Evolutionary conservation across 768 basidiomycete species (phyloP).

Genomic region (Imleria badia): DNA sequence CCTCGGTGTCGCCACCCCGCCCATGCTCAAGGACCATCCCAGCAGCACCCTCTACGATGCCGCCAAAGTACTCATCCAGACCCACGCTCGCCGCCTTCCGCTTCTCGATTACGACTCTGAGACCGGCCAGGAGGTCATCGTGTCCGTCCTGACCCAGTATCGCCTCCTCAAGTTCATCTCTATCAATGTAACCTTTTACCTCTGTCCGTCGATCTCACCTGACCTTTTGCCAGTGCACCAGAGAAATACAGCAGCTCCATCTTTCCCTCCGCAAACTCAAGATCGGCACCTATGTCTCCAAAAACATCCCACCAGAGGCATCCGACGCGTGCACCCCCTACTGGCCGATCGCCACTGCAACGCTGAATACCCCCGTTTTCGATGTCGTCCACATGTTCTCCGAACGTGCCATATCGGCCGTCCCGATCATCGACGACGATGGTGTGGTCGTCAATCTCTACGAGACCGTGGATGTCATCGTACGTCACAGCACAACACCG

Average conservation of each 20-base stretch:
- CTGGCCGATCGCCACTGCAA: conserved; percentile 91
- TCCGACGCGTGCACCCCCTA: conserved; percentile 67
- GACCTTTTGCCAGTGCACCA: conserved; percentile 61
- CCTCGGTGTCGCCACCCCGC: conserved; percentile 89
- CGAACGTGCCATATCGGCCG: conserved; percentile 91
- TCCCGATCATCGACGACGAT: conserved; percentile 91
- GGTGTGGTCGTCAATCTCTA: conserved; percentile 95
- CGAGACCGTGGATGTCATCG: conserved; percentile 98
- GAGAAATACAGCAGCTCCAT: conserved; percentile 80
- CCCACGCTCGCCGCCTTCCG: conserved; percentile 92
- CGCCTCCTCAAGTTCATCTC: conserved; percentile 97
- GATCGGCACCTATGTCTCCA: conserved; percentile 89
- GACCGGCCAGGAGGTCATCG: conserved; percentile 93
- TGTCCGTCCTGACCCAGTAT: conserved; percentile 96
- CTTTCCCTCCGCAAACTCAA: conserved; percentile 79
- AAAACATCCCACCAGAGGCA: conserved; percentile 43
- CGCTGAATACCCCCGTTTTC: conserved; percentile 87
- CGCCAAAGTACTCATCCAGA: conserved; percentile 85
- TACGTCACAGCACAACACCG: conserved; percentile 31
- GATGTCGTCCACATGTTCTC: conserved; percentile 99
- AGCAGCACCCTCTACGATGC: conserved; percentile 87
- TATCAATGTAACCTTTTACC: conserved; percentile 66
- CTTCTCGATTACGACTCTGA: conserved; percentile 91
- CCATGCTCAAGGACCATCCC: conserved; percentile 87
- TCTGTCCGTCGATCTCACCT: conserved; percentile 3